Conservation (phyloP, 768 basidiomycete species). For the Thelephora aurantiotincta region DNA sequence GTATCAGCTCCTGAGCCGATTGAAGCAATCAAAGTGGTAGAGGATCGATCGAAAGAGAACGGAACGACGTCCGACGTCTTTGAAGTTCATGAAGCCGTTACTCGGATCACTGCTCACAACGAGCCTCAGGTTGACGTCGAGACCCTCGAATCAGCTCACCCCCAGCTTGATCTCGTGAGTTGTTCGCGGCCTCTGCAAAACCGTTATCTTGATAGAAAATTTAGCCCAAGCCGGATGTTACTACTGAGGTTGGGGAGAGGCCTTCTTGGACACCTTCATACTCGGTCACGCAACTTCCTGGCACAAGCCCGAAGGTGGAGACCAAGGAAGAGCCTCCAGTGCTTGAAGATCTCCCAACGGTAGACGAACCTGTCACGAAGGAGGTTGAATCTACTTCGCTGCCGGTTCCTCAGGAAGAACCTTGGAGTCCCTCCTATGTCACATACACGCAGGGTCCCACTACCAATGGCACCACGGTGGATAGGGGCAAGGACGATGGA, state of each 20-base stretch:
- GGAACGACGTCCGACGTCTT: slow-evolving; percentile 2
- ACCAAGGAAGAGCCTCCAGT: not conserved
- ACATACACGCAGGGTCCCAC: slow-evolving; percentile 29
- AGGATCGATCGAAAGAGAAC: slow-evolving; percentile 4
- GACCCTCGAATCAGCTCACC: too few species aligned
- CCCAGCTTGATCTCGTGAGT: not conserved
- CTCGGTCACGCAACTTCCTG: slow-evolving; percentile 22
- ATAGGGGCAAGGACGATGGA: slow-evolving; percentile 2
- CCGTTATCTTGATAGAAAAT: not conserved
- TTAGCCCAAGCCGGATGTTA: not conserved
- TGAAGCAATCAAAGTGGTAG: slow-evolving; percentile 1
- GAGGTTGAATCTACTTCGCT: slow-evolving; percentile 4
- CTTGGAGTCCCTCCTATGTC: slow-evolving; percentile 39
- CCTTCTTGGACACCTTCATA: slow-evolving; percentile 27
- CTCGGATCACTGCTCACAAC: slow-evolving; percentile 1
- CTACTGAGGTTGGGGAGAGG: slow-evolving; percentile 10
- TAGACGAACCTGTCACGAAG: not conserved
- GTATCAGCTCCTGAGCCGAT: not conserved
- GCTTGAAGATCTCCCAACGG: not conserved
- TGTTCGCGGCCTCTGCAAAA: not conserved
- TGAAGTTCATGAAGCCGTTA: slow-evolving; percentile 3
- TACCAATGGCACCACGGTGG: slow-evolving; percentile 1
- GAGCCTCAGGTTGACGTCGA: not conserved
- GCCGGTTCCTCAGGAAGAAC: slow-evolving; percentile 27
- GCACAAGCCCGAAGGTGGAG: slow-evolving; percentile 5